Conservation (phyloP, 352 stramenopile genomes). For the Phytophthora fragariae region DNA sequence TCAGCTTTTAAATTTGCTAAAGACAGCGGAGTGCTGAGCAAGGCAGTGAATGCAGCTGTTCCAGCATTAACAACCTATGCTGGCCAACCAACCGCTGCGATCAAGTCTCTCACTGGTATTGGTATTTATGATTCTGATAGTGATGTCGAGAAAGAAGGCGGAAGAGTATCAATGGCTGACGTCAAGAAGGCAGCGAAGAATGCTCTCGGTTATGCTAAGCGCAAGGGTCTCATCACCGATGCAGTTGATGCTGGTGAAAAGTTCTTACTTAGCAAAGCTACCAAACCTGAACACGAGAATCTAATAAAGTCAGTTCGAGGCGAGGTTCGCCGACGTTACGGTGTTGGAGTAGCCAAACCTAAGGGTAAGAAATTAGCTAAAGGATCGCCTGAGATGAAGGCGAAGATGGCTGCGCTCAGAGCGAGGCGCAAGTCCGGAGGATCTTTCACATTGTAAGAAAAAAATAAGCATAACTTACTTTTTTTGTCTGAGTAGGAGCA, state of each 20-base stretch:
- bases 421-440: neutral
- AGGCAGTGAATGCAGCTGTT: neutral
- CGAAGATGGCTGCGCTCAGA: neutral
- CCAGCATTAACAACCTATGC: neutral
- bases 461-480: constrained; percentile 8
- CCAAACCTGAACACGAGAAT: too few species aligned
- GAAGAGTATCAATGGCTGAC: neutral
- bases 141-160: neutral
- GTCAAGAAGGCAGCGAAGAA: too few species aligned
- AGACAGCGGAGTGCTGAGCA: neutral
- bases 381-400: neutral
- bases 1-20: constrained; percentile 6
- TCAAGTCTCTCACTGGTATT: neutral
- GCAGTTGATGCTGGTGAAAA: too few species aligned
- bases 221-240: too few species aligned
- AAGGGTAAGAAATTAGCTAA: neutral
- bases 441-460: constrained; percentile 8
- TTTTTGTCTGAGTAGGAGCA: constrained; percentile 19
- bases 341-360: too few species aligned
- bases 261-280: too few species aligned
- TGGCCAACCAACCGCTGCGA: neutral
- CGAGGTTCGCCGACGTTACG: too few species aligned
- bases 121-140: constrained; percentile 3
- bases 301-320: too few species aligned
- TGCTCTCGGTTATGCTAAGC: too few species aligned